phyloP scores from a whole-genome alignment of 2,329 filamentous ascomycete genomes.

The Xylariaceae sp. region DNA sequence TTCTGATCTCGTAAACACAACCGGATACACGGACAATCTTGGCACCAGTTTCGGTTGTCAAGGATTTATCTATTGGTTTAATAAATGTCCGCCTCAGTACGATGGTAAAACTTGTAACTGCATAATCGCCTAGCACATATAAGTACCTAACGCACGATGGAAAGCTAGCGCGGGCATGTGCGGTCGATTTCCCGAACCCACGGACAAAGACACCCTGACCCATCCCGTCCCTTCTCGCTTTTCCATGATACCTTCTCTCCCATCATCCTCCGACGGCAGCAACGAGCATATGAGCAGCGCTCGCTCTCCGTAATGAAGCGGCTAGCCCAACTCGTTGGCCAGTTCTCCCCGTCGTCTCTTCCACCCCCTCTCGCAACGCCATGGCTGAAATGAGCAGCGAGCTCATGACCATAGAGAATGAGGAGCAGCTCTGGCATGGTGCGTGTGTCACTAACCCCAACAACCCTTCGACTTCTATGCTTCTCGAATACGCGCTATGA shows the following conservation, averaged over 20 bases:
- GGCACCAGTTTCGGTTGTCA: too few species aligned
- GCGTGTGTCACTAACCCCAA: conserved; percentile 29
- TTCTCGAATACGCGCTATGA: neutral
- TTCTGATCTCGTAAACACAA: too few species aligned
- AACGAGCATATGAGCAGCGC: conserved; percentile 8
- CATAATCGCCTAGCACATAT: neutral
- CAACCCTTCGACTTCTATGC: conserved; percentile 6
- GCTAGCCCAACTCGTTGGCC: conserved; percentile 19
- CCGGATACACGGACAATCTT: too few species aligned
- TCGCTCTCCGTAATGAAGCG: conserved; percentile 24
- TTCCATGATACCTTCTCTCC: neutral
- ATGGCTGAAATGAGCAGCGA: conserved; percentile 62
- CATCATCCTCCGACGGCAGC: neutral
- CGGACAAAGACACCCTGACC: neutral
- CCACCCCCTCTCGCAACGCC: conserved; percentile 24
- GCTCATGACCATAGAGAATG: conserved; percentile 60
- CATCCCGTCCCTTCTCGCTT: neutral
- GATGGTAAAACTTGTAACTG: neutral
- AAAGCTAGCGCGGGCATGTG: neutral
- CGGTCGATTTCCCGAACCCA: neutral
- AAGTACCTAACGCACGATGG: conserved; percentile 1
- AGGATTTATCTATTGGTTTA: too few species aligned
- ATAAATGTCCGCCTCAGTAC: neutral
- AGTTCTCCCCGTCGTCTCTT: conserved; percentile 9
- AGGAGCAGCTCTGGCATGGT: conserved; percentile 90